Base-by-base conservation (phyloP, 2,329 filamentous ascomycete genomes). In the Laburnicola sp. region DNA sequence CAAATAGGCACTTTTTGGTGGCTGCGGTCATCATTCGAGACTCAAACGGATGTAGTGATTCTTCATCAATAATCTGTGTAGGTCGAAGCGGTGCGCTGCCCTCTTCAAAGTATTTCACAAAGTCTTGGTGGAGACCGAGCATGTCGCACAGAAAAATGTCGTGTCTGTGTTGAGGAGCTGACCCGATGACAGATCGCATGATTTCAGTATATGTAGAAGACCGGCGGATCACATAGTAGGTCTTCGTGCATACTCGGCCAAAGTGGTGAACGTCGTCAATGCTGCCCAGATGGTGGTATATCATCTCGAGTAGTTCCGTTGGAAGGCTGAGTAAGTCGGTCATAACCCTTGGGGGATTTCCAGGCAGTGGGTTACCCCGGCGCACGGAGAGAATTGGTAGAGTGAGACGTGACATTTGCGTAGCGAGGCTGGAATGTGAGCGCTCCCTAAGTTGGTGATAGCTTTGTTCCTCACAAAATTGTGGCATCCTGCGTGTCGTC, bases 241-340 rank as follows among this genome's bases (percentile, higher is more conserved):
- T 52, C 21, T 38, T 55, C 32, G 45, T 57, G 51, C 57, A 66
- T 9, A 50, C 38, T 31, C 58, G 54, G 11, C 36, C 58, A 6
- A 70, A 43, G 48, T 62, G 45, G 32, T 64, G 59, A 0, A 64
- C 62, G 58, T 68, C 64, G 35, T 67, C 64, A 36, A 69, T 67
- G 34, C 56, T 66, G 10, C 49, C 57, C 6, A 69, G 51, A 11
- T 49, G 35, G 21, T 51, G 41, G 16, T 47, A 65, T 1, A 68
- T 53, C 6, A 53, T 27, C 16, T 61, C 48, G 7, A 67, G 50
- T 0, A 67, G 36, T 35, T 67, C 62, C 7, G 35, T 27, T 4
- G 61, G 61, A 2, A 66, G 52, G 25, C 48, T 46, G 2, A 39
- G 53, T 9, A 68, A 42, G 21, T 11, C 3, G 6, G 54, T 48